A percentile compares a stretch with the other conserved stretches of the same genome.
These are phyloP conservation scores for Xerocomus minutiporus DNA, from an alignment of 1,284 basidiomycete species.

Conservation along the genomic window DNA sequence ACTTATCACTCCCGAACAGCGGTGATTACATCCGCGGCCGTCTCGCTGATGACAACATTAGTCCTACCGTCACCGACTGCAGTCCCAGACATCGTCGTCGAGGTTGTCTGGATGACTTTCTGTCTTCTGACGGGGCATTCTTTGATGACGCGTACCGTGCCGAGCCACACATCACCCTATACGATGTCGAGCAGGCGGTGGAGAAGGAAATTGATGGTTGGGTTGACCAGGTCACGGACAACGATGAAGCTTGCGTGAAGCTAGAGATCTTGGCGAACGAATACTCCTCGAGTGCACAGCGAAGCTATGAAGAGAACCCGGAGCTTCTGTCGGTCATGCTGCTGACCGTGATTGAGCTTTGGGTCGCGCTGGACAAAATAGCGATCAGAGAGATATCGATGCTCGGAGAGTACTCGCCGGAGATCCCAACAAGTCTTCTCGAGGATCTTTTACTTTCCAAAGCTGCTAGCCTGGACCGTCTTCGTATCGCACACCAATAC, in stretches of 20 bases:
- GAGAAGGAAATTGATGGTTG: conserved; percentile 30
- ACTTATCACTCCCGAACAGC: conserved; percentile 29
- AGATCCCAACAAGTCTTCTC: conserved; percentile 35
- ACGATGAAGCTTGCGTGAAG: conserved; percentile 11
- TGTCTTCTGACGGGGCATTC: conserved; percentile 15
- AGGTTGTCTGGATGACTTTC: conserved; percentile 21
- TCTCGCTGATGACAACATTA: conserved; percentile 1
- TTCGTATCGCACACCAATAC: conserved; percentile 5
- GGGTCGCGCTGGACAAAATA: conserved; percentile 36
- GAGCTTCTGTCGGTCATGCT: conserved; percentile 43
- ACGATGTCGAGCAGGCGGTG: conserved; percentile 36
- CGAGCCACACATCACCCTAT: conserved; percentile 24
- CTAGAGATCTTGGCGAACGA: conserved; percentile 26
- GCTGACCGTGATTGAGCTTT: conserved; percentile 37
- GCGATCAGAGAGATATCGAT: conserved; percentile 33
- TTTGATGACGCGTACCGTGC: conserved; percentile 13
- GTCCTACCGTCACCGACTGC: conserved; percentile 9
- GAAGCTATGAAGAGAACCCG: conserved; percentile 33
- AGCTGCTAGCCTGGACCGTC: conserved; percentile 23
- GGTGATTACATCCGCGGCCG: conserved; percentile 23
- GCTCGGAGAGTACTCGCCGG: conserved; percentile 41
- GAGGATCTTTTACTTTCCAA: conserved; percentile 37
- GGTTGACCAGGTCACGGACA: conserved; percentile 19
- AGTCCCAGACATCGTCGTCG: conserved; percentile 7
- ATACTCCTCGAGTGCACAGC: conserved; percentile 31